Evolutionary conservation across 116 monocot genomes (phyloP), one percentile per base, ranked within the genome.

Genomic region (Thalassia testudinum): DNA sequence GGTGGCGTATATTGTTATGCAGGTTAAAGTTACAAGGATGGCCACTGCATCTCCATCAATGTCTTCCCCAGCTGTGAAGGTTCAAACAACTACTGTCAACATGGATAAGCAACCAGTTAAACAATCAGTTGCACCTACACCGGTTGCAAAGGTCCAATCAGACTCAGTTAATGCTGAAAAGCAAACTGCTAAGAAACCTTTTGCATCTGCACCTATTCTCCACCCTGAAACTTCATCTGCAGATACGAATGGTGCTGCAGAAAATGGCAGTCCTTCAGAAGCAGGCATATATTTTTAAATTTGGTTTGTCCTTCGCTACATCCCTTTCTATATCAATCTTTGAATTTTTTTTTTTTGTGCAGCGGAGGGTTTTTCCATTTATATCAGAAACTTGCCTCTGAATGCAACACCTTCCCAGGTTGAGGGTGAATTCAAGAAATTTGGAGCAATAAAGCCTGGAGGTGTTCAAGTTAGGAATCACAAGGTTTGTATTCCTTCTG

Each of bases 11-110:
- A 2, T 17, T 44, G 15, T 17, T 19, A 25, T 70, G 14, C 58
- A 89, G 89, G 74, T 89, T 53, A 89, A 75, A 61, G 75, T 70
- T 37, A 83, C 71, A 72, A 79, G 66, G 66, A 69, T 69, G 42
- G 70, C 47, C 59, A 26, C 58, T 49, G 61, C 59, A 64, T 49
- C 81, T 44, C 18, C 44, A 24, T 10, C 62, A n/a, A 27, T 62
- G 19, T 59, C 54, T 56, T 62, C 72, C n/a, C 23, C 61, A 27
- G 52, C 56, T 37, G 38, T 62, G 30, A 57, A 57, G 40, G 56
- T 57, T 21, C 77, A 71, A 64, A 42, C 72, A 43, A 59, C 60
- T 43, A 70, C 66, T 27, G 15, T 44, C 17, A 74, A 42, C 20
- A 44, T 10, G 3, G 30, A 34, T 5, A 10, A 3, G 3, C 30